phyloP scores from a whole-genome alignment of 352 stramenopile genomes.

The Globisporangium sylvaticum region DNA sequence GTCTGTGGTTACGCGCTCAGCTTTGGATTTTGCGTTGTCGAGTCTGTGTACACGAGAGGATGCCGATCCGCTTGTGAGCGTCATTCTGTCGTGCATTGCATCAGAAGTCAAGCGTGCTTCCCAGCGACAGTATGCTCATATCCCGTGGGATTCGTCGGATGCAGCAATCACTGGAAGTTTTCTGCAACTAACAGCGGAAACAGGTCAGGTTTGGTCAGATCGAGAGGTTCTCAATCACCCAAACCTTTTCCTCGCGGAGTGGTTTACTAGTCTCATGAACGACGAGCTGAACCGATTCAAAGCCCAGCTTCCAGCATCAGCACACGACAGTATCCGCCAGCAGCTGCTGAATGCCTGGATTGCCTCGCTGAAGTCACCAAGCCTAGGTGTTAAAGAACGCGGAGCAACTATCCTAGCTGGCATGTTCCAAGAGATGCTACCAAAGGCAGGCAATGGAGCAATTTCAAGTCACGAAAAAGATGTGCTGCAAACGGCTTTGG shows the following conservation, averaged over 20 bases:
- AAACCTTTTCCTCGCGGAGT: constrained; percentile 84
- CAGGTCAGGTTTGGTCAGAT: constrained; percentile 75
- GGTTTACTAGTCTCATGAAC: constrained; percentile 76
- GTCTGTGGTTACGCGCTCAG: constrained; percentile 42
- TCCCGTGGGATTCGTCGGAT: constrained; percentile 81
- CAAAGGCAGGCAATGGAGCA: constrained; percentile 24
- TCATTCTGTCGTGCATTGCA: constrained; percentile 54
- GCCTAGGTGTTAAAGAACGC: constrained; percentile 84
- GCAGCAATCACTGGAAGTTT: constrained; percentile 65
- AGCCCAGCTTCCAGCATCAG: constrained; percentile 27
- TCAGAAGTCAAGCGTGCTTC: constrained; percentile 65
- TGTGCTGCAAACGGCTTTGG: constrained; percentile 35
- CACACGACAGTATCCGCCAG: constrained; percentile 55
- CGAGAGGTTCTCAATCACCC: constrained; percentile 78
- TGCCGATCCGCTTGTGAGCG: constrained; percentile 38
- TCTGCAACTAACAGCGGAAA: constrained; percentile 64
- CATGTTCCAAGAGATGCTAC: constrained; percentile 78
- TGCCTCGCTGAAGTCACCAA: constrained; percentile 78
- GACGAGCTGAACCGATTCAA: constrained; percentile 49
- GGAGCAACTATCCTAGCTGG: constrained; percentile 71
- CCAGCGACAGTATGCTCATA: constrained; percentile 71
- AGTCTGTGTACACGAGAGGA: constrained; percentile 10
- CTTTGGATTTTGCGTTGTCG: constrained; percentile 34
- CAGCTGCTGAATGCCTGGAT: constrained; percentile 78
- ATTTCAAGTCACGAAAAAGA: constrained; percentile 22